A percentile compares a stretch with the other conserved stretches of the same genome.
These are phyloP conservation scores for Epichloe baconii DNA, from an alignment of 2,329 filamentous ascomycete genomes.

Conservation along the genomic window DNA sequence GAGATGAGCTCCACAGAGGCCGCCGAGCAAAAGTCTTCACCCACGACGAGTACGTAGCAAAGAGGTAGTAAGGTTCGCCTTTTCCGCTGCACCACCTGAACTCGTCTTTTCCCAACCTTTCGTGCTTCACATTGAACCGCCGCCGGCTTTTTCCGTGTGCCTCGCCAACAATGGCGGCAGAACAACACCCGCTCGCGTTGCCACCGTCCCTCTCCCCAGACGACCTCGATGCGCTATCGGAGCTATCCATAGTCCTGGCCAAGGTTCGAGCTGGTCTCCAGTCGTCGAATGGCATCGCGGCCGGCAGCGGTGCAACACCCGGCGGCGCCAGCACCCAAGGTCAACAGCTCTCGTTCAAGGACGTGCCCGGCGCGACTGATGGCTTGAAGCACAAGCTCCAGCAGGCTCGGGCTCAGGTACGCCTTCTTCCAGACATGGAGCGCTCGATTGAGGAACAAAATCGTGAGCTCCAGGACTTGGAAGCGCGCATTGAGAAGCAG, in stretches of 20 bases:
- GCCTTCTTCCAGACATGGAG: constrained; percentile 55
- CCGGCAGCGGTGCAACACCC: constrained; percentile 25
- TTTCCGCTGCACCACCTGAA: not conserved
- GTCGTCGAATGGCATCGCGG: constrained; percentile 25
- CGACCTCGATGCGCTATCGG: constrained; percentile 73
- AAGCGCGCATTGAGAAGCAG: constrained; percentile 50
- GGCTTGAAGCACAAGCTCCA: constrained; percentile 73
- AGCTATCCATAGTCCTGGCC: constrained; percentile 64
- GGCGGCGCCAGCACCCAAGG: constrained; percentile 20
- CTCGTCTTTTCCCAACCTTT: not conserved
- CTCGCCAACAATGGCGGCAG: constrained; percentile 16
- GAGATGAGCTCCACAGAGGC: no score
- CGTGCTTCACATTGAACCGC: not conserved
- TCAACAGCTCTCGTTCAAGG: constrained; percentile 44
- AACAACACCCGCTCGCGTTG: constrained; percentile 33
- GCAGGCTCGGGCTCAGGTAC: constrained; percentile 55
- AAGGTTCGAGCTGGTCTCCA: constrained; percentile 48
- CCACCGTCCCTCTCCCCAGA: constrained; percentile 62
- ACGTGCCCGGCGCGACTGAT: constrained; percentile 67
- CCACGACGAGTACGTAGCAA: no score
- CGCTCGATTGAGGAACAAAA: constrained; percentile 56
- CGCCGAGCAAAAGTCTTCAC: no score
- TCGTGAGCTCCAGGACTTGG: constrained; percentile 53
- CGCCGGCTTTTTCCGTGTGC: not conserved
- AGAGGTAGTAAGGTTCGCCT: not conserved